phyloP scores from a whole-genome alignment of 2,329 filamentous ascomycete genomes.

The Cyclaneusma minus region DNA sequence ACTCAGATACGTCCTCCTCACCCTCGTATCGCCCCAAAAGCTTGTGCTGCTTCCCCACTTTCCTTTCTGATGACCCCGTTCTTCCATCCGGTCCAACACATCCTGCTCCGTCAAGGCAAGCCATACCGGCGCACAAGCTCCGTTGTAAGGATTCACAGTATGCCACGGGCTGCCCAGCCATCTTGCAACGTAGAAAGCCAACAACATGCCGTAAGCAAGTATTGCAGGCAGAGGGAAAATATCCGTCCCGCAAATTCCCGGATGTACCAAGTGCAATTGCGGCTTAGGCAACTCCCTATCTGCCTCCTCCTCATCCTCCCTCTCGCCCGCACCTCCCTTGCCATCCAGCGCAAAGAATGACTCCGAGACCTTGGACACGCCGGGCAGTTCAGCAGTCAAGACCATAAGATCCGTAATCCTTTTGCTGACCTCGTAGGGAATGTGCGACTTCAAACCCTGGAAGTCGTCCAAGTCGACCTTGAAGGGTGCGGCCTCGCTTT shows the following conservation, averaged over 20 bases:
- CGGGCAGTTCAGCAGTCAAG: constrained; percentile 56
- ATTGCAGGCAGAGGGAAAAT: constrained; percentile 62
- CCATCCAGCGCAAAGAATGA: constrained; percentile 31
- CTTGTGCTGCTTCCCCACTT: constrained; percentile 80
- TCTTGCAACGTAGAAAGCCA: constrained; percentile 55
- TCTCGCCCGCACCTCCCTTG: neutral
- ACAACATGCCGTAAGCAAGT: constrained; percentile 53
- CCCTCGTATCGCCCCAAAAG: constrained; percentile 36
- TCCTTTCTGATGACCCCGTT: constrained; percentile 29
- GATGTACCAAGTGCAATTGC: constrained; percentile 65
- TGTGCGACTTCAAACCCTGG: constrained; percentile 46
- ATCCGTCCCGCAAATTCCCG: constrained; percentile 70
- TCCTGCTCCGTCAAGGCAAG: constrained; percentile 53
- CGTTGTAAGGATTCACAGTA: constrained; percentile 56
- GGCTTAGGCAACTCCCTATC: constrained; percentile 26
- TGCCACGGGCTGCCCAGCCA: constrained; percentile 85
- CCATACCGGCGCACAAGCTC: constrained; percentile 64
- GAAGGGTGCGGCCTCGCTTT: constrained; percentile 35
- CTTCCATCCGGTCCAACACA: constrained; percentile 38
- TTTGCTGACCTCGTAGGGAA: constrained; percentile 76
- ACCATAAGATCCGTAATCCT: constrained; percentile 70
- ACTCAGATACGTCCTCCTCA: constrained; percentile 68
- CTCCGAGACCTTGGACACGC: constrained; percentile 38
- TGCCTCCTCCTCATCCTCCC: constrained; percentile 11
- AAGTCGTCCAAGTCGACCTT: constrained; percentile 54